Evolutionary conservation across 352 stramenopile species (phyloP).

Genomic region (Globisporangium uncinulatum): DNA sequence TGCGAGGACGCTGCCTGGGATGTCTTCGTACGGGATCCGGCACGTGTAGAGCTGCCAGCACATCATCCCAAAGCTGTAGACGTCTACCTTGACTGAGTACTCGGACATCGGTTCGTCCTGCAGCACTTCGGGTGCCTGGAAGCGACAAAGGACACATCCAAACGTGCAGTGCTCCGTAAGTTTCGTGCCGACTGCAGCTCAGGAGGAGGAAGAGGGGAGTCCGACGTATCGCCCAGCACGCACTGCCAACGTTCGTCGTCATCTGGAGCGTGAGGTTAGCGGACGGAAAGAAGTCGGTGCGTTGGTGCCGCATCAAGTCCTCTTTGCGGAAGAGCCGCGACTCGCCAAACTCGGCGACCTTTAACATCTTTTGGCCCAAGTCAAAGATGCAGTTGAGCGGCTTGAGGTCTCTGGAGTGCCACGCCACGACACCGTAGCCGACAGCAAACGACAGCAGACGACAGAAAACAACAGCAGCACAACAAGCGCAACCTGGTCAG

Average conservation of each 20-base stretch:
- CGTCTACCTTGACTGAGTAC: constrained; percentile 82
- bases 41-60: constrained; percentile 82
- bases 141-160: neutral
- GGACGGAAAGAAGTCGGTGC: constrained; percentile 52
- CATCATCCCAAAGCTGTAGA: constrained; percentile 84
- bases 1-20: constrained; percentile 69
- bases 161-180: neutral
- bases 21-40: constrained; percentile 63
- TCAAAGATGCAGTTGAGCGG: constrained; percentile 83
- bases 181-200: neutral
- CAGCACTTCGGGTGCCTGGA: constrained; percentile 55
- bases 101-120: constrained; percentile 60
- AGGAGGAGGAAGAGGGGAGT: neutral
- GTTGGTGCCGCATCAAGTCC: constrained; percentile 34
- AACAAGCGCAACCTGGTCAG: neutral
- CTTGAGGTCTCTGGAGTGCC: constrained; percentile 49
- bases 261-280: constrained; percentile 67
- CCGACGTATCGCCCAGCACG: constrained; percentile 56
- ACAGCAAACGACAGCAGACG: neutral
- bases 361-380: constrained; percentile 66
- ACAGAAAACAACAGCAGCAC: neutral
- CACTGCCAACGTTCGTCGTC: constrained; percentile 78
- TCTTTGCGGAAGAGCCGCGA: constrained; percentile 67
- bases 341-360: constrained; percentile 76
- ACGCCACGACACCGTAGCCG: neutral